Evolutionary conservation across 2,329 filamentous ascomycete species (phyloP), one percentile per base, ranked within the genome.

Genomic region (Colletotrichum orbiculare): DNA sequence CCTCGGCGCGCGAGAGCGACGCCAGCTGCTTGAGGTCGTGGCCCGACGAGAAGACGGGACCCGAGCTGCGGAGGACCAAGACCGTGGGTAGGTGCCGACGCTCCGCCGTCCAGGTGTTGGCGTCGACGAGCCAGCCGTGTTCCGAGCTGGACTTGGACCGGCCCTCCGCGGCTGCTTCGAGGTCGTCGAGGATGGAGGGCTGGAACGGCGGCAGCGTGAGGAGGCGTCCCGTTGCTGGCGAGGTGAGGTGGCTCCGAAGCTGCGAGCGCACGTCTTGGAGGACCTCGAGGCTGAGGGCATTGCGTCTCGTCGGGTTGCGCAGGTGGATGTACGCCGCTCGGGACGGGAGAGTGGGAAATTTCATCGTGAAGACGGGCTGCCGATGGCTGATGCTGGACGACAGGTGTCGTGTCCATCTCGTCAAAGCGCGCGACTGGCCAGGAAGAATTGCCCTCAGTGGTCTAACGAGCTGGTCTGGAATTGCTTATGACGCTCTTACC

Each of bases 31-130:
- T 55, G 3, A 76, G 70, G 64, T 77, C 73, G 59, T 77, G 73
- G 46, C 75, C 75, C 0, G 74, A 71, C 60, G 70, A 69, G 64
- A 77, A 77, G 39, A 75, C 71, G 9, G 71, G 72, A 9, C 71
- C 71, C 10, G 60, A 34, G 50, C 64, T 70, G 56, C 75, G 75
- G 9, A 77, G 70, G 46, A 78, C 73, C 10, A 78, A 69, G 6
- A 76, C 73, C 9, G 66, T 69, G n/a, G 74, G 75, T 1, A 76
- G 60, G 15, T 37, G 60, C 2, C 49, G 49, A 7, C 74, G 72
- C 13, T 64, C 69, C 10, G 7, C 15, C 8, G 25, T 61, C 73
- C 75, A 77, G 25, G 68, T 46, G 0, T 62, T 35, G 8, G 69
- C 43, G 54, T 73, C 66, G 9, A 71, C 50, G 1, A 77, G 74